A percentile compares a stretch with the other conserved stretches of the same genome.
Conservation (phyloP, 306 rosid species). For the Trifolium pratense region DNA sequence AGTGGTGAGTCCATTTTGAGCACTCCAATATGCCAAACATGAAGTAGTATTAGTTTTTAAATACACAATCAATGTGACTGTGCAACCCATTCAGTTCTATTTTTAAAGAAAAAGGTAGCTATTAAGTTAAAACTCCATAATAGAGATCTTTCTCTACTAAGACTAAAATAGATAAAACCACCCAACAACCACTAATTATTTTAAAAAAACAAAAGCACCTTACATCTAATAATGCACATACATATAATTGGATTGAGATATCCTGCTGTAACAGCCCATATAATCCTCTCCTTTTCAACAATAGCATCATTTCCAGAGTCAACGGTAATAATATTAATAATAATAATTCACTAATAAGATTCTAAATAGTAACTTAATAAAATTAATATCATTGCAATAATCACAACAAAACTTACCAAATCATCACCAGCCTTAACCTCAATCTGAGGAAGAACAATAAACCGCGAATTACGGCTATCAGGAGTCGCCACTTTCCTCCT, state of each 20-base stretch:
- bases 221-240: not conserved
- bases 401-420: constrained; percentile 67
- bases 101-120: not conserved
- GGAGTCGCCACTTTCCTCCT: constrained; percentile 67
- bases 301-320: constrained; percentile 4
- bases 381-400: not conserved
- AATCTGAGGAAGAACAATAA: constrained; percentile 86
- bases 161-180: constrained; percentile 14
- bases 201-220: constrained; percentile 6
- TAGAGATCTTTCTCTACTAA: constrained; percentile 26
- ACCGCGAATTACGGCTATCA: constrained; percentile 74
- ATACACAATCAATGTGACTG: not conserved
- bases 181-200: constrained; percentile 9
- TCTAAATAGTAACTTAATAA: not conserved
- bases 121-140: not conserved
- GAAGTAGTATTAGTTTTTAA: constrained; percentile 32
- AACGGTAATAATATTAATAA: too few relatives aligned
- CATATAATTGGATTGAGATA: not conserved
- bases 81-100: not conserved
- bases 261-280: too few relatives aligned
- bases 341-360: constrained; percentile 22
- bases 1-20: constrained; percentile 8
- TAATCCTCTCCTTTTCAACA: not conserved
- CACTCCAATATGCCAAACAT: constrained; percentile 22
- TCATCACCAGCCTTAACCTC: constrained; percentile 91